Base-by-base conservation (phyloP, 176 grass and related monocot species). In the Alopecurus myosuroides region DNA sequence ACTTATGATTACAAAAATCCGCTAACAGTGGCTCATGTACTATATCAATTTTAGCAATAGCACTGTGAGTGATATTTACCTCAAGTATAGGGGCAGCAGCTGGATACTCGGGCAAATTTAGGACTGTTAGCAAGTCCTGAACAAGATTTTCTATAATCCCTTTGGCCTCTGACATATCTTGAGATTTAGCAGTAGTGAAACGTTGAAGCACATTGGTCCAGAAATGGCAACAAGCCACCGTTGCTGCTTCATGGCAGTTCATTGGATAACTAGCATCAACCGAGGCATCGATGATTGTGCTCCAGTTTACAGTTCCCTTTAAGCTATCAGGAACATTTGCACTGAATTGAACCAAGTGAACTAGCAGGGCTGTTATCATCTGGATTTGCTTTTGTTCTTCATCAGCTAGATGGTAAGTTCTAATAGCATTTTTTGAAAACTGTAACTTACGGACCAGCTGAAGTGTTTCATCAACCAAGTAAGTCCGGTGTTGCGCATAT, bases 311-410 rank as follows among this genome's bases (percentile, higher is more conserved):
- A 46, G 72, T 66, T 74, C 79, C 77, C 78, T 88, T 97, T 80
- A 99, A 88, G 81, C 84, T 92, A 70, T 94, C 92, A 69, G 97
- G 97, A 57, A 99, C 86, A 76, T 81, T 87, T 76, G 91, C 86
- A 92, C 97, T 97, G 75, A 97, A 99, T 26, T 99, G 97, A 76
- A 97, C 97, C 78, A 99, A 81, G 79, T 97, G 97, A 89, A 99
- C 84, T 76, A 99, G 78, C 67, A 97, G 83, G 25, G 97, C 97
- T 78, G 94, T 97, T 94, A 97, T 97, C 94, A 97, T 97, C 90
- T 99, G 97, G 58, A 99, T 99, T 88, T 99, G 92, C 65, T 94
- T 97, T 64, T 99, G 92, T 50, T 99, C 97, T 77, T 99, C 97
- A 73, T 99, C 94, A 72, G 97, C 88, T 53, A 99, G 86, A 95